Evolutionary conservation across 306 rosid genomes (phyloP).

Genomic region (Cyclanthera cordifolia): DNA sequence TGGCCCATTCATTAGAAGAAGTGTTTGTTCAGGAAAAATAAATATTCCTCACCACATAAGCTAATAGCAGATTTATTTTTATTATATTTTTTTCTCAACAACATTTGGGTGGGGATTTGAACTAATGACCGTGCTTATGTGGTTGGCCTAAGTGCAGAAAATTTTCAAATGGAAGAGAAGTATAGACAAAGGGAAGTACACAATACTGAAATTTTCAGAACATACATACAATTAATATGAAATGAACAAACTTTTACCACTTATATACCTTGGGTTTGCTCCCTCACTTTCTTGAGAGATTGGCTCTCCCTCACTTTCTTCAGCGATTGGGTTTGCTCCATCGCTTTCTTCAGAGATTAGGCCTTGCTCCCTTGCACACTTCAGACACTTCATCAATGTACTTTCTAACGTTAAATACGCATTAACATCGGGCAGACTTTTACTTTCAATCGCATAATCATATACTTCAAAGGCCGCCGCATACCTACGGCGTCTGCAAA

Average conservation of each 20-base stretch:
- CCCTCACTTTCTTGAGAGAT: slow-evolving; percentile 49
- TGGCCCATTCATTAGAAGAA: neutral
- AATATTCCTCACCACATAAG: no score
- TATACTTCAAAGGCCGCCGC: slow-evolving; percentile 83
- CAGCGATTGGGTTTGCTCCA: slow-evolving; percentile 39
- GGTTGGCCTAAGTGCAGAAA: neutral
- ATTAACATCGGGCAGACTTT: slow-evolving; percentile 59
- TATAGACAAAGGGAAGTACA: neutral
- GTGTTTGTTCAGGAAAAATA: neutral
- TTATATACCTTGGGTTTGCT: slow-evolving; percentile 35
- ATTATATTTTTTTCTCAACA: no score
- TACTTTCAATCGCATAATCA: slow-evolving; percentile 78
- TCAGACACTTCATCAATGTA: slow-evolving; percentile 44
- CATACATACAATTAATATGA: neutral
- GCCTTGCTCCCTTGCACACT: slow-evolving; percentile 53
- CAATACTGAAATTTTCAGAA: neutral
- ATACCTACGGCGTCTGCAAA: slow-evolving; percentile 63
- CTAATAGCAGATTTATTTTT: no score
- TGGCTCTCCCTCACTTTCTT: slow-evolving; percentile 54
- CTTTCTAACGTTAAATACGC: slow-evolving; percentile 71
- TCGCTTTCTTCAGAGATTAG: slow-evolving; percentile 44
- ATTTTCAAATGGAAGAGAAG: neutral
- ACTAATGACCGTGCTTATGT: no score
- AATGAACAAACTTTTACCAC: slow-evolving; percentile 25
- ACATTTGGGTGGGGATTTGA: no score